phyloP scores from a whole-genome alignment of 441 rosid species.

The Erodium moschatum region DNA sequence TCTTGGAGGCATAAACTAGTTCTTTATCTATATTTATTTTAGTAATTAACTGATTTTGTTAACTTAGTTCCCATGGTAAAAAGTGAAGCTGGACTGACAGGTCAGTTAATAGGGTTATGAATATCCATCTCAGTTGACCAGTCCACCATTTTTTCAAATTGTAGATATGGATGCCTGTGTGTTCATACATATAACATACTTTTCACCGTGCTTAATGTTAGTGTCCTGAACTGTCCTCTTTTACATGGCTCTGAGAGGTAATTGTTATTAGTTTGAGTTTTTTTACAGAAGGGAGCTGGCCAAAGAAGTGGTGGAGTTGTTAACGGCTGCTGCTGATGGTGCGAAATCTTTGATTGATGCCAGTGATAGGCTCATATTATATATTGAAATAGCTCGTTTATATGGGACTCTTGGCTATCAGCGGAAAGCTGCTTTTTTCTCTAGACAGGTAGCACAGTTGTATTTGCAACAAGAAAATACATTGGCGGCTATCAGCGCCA shows the following conservation, averaged over 20 bases:
- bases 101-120: neutral
- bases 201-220: neutral
- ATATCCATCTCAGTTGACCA: neutral
- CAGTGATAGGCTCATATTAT: slow-evolving; percentile 75
- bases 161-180: slow-evolving; percentile 4
- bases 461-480: slow-evolving; percentile 88
- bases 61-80: neutral
- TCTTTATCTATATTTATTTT: neutral
- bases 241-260: neutral
- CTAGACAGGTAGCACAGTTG: slow-evolving; percentile 93
- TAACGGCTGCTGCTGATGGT: slow-evolving; percentile 89
- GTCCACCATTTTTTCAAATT: neutral
- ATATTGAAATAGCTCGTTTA: slow-evolving; percentile 82
- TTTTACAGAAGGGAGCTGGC: slow-evolving; percentile 65
- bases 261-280: slow-evolving; percentile 11
- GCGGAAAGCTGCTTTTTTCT: slow-evolving; percentile 91
- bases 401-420: slow-evolving; percentile 87
- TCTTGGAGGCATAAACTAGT: neutral
- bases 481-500: slow-evolving; percentile 86
- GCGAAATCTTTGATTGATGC: slow-evolving; percentile 92
- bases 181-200: neutral
- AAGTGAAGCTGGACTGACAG: neutral
- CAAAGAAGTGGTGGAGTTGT: slow-evolving; percentile 81
- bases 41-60: slow-evolving; percentile 3
- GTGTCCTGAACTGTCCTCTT: neutral